Conservation (phyloP, 306 rosid genomes). For the Fagus crenata region DNA sequence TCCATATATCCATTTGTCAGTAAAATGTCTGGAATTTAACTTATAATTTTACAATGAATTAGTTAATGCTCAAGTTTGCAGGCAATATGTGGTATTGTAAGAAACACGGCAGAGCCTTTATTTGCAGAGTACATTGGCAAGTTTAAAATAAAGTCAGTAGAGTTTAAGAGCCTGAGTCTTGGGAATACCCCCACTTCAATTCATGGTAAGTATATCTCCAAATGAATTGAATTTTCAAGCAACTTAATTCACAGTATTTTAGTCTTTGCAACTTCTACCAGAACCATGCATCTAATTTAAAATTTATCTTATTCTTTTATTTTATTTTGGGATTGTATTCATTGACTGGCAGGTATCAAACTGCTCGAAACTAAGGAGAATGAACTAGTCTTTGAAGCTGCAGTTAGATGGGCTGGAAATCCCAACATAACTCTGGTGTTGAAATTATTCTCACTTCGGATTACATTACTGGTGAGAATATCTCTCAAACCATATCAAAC, state of each 20-base stretch:
- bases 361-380: conserved; percentile 34
- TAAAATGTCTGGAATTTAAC: neutral
- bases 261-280: neutral
- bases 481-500: no score
- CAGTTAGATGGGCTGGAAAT: conserved; percentile 41
- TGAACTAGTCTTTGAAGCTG: conserved; percentile 31
- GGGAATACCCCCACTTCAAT: conserved; percentile 32
- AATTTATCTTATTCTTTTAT: neutral
- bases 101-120: conserved; percentile 15
- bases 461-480: conserved; percentile 20
- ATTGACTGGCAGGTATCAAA: conserved; percentile 30
- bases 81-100: conserved; percentile 30
- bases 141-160: conserved; percentile 21
- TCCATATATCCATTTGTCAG: neutral
- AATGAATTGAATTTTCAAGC: neutral
- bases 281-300: neutral
- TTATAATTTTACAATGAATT: neutral
- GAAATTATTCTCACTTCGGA: conserved; percentile 13
- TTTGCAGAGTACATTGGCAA: conserved; percentile 25
- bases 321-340: neutral
- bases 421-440: conserved; percentile 32
- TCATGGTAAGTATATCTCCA: conserved; percentile 14
- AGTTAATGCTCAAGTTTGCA: neutral
- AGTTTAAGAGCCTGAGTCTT: conserved; percentile 31
- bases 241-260: neutral